These are phyloP conservation scores for Pseudomonodictys pantanalensis DNA, from an alignment of 495 filamentous ascomycete species.

Conservation along the genomic window DNA sequence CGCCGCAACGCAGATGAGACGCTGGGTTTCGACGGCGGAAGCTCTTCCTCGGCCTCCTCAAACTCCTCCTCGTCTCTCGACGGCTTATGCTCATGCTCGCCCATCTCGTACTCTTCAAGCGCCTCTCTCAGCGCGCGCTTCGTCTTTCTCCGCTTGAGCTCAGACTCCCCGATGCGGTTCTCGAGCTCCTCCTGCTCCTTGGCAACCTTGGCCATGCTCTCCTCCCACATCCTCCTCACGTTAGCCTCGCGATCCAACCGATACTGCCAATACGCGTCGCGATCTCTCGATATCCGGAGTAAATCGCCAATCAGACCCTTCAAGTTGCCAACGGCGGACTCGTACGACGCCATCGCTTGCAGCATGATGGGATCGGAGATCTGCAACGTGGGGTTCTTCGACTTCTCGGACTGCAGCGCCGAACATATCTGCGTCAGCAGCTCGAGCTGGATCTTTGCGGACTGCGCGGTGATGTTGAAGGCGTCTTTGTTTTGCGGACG, in stretches of 20 bases:
- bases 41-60: constrained; percentile 19
- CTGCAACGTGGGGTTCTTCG: constrained; percentile 62
- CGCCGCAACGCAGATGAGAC: constrained; percentile 42
- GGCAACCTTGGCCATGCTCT: constrained; percentile 93
- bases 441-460: constrained; percentile 87
- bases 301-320: constrained; percentile 84
- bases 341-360: constrained; percentile 82
- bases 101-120: constrained; percentile 60
- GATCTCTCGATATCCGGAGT: constrained; percentile 84
- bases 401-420: constrained; percentile 71
- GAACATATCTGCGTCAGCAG: constrained; percentile 78
- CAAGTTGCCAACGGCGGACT: constrained; percentile 81
- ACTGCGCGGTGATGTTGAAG: constrained; percentile 92
- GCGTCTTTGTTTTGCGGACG: constrained; percentile 78
- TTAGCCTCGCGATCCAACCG: constrained; percentile 84
- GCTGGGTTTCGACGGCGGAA: constrained; percentile 3
- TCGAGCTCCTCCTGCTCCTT: constrained; percentile 90
- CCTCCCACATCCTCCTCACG: constrained; percentile 93
- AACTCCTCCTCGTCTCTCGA: constrained; percentile 30
- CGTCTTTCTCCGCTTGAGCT: constrained; percentile 82
- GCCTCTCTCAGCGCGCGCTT: constrained; percentile 88
- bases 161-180: constrained; percentile 80
- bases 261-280: constrained; percentile 96
- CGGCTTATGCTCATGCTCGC: constrained; percentile 38
- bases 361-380: constrained; percentile 72